Base-by-base conservation (phyloP, 106 monocot genomes). In the Dendrobium chrysotoxum region DNA sequence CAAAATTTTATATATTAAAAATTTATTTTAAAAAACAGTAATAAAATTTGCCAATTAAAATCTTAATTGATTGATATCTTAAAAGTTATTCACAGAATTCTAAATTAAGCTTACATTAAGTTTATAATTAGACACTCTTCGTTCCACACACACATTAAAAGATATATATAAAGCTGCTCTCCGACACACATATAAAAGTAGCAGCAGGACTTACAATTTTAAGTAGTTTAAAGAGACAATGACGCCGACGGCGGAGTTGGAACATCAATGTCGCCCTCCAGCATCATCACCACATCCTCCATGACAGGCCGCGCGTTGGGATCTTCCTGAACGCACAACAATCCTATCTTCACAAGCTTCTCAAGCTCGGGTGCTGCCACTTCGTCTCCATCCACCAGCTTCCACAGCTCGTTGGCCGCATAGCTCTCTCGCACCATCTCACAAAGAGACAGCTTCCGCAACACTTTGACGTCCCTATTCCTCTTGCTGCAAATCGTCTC, bases 401-500 rank as follows among this genome's bases (percentile, higher is more conserved):
- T 58, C 15, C n/a, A 53, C 6, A 85, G 4, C 21, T 55, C 81
- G 0, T 40, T 41, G 21, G 58, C 42, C 2, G 20, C 26, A 16
- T 58, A n/a, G 7, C 72, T 72, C 11, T 44, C 45, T 0, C 53
- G 78, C 0, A 72, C 81, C 85, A 77, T 77, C 2, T 81, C 85
- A 0, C 54, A 44, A 0, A 85, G 77, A 23, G 21, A 35, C 35
- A 35, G 2, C 35, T 35, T 35, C 44, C 6, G 44, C 44, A 9
- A 44, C 9, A 0, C 8, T 9, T 44, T 44, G 44, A 44, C 44
- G 0, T 44, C 44, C 44, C 7, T 54, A 15, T 15, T 40, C 79
- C 75, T 87, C 77, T 54, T 72, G 81, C 87, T 75, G 72, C 85
- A 78, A 17, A 83, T 28, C 6, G 87, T 87, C 76, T 90, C 87